Evolutionary conservation across 192 early-diverging fungal genomes (phyloP), one percentile per base, ranked within the genome.

Genomic region (Funneliformis mosseae): DNA sequence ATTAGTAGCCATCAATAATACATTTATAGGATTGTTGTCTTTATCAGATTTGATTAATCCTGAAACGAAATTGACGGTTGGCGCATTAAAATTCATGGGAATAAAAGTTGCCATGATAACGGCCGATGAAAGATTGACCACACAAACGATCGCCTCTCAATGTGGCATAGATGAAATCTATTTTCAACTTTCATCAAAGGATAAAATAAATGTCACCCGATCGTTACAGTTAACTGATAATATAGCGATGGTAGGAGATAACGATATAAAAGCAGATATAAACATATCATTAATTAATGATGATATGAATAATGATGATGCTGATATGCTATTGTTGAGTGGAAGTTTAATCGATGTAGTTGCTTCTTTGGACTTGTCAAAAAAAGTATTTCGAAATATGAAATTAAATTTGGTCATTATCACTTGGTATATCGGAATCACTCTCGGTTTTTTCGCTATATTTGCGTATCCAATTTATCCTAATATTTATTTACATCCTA

Each of bases 251-350:
- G 92, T 98, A 1, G 97, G 97, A 21, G 21, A 55, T 55, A 11
- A 1, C 10, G 97, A 99, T 82, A 97, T 95, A 0, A 88, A 89
- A 16, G 88, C 94, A 4, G 92, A 98, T 79, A 83, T 99, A 8
- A 96, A 96, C 1, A 94, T 99, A 80, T 94, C 96, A 0, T 84
- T 98, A 43, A 92, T 89, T 74, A 93, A 91, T 1, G 50, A 55
- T 0, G 96, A 99, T 84, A 95, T 98, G 42, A 96, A 96, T 0
- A 93, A 97, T 87, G 96, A 96, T 77, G 94, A 97, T 1, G 96
- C 97, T 0, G 88, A 91, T 63, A 92, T 99, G 67, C 93, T 98
- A 11, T 87, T 99, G 48, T 96, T 97, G 96, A 90, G 93, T 46
- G 91, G 93, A 14, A 94, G 96, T 74, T 83, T 99, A 23, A 84